Base-by-base conservation (phyloP, 208 protist species). In the Leishmania martiniquensis region DNA sequence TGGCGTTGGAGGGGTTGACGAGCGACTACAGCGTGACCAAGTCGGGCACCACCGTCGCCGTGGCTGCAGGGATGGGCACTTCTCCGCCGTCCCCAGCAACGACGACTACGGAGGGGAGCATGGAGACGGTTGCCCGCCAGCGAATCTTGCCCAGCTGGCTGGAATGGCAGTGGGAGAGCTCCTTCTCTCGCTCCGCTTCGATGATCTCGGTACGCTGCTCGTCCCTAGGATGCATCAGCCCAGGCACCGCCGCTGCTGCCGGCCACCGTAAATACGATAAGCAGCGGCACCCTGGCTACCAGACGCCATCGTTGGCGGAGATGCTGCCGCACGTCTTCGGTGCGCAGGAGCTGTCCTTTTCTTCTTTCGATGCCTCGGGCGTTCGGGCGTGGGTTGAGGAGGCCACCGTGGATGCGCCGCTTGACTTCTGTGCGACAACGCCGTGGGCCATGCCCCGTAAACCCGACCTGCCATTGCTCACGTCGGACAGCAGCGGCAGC, bases 401-500 rank as follows among this genome's bases (percentile, higher is more conserved):
- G 12, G 37, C n/a, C 25, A 59, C 62, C 37, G 72, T 82, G 6
- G 78, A 82, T 49, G 72, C 67, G 20, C 70, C 72, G 65, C 32
- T 77, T 42, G 78, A 82, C 15, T 51, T 59, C 63, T 73, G 63
- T 39, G 32, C 2, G 49, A 77, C 44, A 37, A 29, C 39, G 42
- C 1, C 47, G 25, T 71, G 71, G 5, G 55, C 42, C 10, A 12
- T 44, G 45, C 51, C 55, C 42, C 45, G 42, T 12, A 82, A 68
- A 20, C 55, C 72, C 17, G 78, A 77, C 15, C 67, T 55, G 63
- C 72, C n/a, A 17, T 37, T n/a, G 42, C 66, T 32, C 55, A 60
- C 78, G 6, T n/a, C n/a, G 25, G 78, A 82, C 34, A 68, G n/a
- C 71, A 82, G 78, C 10, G 17, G 54, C 51, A 62, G 70, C 34